Conservation (phyloP, 495 filamentous ascomycete species). For the Xylaria sp. region DNA sequence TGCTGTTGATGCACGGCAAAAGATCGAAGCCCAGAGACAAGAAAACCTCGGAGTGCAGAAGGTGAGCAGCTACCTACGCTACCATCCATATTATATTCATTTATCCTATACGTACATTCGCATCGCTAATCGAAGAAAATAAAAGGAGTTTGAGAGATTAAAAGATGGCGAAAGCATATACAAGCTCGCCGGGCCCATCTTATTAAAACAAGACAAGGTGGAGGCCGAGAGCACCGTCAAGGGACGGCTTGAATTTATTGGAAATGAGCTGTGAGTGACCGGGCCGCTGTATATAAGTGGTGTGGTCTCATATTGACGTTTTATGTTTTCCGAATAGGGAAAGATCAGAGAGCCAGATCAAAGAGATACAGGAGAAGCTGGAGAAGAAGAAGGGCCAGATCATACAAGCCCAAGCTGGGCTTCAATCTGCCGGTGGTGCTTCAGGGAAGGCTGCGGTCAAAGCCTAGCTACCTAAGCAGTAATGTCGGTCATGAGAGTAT, state of each 20-base stretch:
- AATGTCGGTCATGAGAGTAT: neutral
- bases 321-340: constrained; percentile 57
- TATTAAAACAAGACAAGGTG: constrained; percentile 89
- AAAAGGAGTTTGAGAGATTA: constrained; percentile 78
- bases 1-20: constrained; percentile 81
- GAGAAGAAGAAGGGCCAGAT: constrained; percentile 74
- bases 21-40: constrained; percentile 90
- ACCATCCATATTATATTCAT: neutral
- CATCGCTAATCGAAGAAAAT: constrained; percentile 11
- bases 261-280: constrained; percentile 80
- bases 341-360: constrained; percentile 81
- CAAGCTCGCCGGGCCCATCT: constrained; percentile 90
- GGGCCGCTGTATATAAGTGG: constrained; percentile 31
- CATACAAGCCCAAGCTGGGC: constrained; percentile 52
- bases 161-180: constrained; percentile 86
- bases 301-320: constrained; percentile 23
- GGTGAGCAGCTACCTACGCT: constrained; percentile 50
- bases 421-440: constrained; percentile 44
- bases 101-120: neutral
- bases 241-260: constrained; percentile 88
- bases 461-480: constrained; percentile 18
- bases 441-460: constrained; percentile 38
- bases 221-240: constrained; percentile 91
- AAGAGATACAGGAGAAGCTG: constrained; percentile 77
- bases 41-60: constrained; percentile 91